These are phyloP conservation scores for Thinopyrum obtusiflorum DNA, from an alignment of 202 grass and related monocot species.

Conservation along the genomic window DNA sequence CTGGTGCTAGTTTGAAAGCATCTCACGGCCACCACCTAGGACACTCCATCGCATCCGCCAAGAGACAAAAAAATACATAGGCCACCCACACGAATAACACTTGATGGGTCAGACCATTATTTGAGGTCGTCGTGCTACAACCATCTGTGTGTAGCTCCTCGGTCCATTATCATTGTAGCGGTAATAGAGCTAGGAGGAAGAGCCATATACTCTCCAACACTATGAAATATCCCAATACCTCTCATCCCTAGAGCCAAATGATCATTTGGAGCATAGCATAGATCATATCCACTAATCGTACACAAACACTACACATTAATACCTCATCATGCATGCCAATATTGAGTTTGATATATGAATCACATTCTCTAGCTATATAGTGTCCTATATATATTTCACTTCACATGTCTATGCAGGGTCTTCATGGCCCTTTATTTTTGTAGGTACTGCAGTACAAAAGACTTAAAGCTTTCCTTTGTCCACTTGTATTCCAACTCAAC, in stretches of 20 bases:
- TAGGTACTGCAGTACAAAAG: background rate
- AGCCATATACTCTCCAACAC: background rate
- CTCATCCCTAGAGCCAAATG: background rate
- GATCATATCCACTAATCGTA: background rate
- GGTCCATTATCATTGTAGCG: no score
- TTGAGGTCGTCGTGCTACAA: no score
- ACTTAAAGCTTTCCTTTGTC: no score
- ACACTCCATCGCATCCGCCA: no score
- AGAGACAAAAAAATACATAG: no score
- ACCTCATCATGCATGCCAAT: background rate
- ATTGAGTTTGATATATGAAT: no score
- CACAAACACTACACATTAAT: background rate
- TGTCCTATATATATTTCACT: background rate
- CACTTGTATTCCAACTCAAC: no score
- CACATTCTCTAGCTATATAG: background rate
- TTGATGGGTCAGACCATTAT: no score
- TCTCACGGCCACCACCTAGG: no score
- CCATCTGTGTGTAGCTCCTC: accelerated
- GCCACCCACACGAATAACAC: no score
- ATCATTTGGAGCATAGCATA: background rate
- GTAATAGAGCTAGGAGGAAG: background rate
- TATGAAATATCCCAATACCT: background rate
- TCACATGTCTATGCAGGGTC: no score
- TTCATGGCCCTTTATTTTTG: background rate
- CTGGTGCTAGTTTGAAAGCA: no score